Percentiles rank a stretch among this genome's conserved stretches.
These are phyloP conservation scores for Hymenoscyphus linearis DNA, from an alignment of 2,329 filamentous ascomycete genomes.

Conservation along the genomic window DNA sequence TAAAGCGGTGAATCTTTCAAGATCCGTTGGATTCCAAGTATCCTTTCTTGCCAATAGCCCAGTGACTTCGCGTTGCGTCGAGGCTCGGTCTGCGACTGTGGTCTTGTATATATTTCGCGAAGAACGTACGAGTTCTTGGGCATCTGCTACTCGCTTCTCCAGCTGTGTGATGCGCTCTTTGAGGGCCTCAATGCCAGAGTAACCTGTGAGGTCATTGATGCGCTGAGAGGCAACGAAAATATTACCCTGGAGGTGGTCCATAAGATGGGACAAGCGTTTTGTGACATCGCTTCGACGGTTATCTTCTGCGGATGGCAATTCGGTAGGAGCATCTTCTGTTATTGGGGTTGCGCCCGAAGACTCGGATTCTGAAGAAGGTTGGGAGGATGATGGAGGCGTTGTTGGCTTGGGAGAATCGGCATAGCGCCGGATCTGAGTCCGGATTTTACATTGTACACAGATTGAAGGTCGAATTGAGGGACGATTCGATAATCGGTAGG, in stretches of 20 bases:
- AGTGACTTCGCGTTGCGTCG: slow-evolving; percentile 92
- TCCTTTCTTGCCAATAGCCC: slow-evolving; percentile 91
- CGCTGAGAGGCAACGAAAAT: slow-evolving; percentile 80
- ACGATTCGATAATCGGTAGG: slow-evolving; percentile 18
- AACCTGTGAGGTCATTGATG: slow-evolving; percentile 91
- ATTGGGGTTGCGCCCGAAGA: background rate
- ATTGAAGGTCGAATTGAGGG: slow-evolving; percentile 30
- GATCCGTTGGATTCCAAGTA: slow-evolving; percentile 77
- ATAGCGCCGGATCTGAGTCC: slow-evolving; percentile 33
- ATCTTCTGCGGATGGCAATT: slow-evolving; percentile 44
- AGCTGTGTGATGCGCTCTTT: slow-evolving; percentile 71
- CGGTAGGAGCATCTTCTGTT: slow-evolving; percentile 19
- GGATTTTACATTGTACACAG: slow-evolving; percentile 38
- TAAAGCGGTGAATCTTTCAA: slow-evolving; percentile 89
- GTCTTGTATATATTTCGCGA: slow-evolving; percentile 74
- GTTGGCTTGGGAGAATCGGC: slow-evolving; percentile 28
- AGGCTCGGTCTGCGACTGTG: slow-evolving; percentile 77
- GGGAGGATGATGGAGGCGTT: slow-evolving; percentile 6
- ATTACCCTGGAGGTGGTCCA: slow-evolving; percentile 86
- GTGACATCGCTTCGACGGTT: slow-evolving; percentile 39
- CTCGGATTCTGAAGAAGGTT: background rate
- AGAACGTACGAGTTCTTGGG: slow-evolving; percentile 61
- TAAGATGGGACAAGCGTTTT: slow-evolving; percentile 59
- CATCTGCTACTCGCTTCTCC: slow-evolving; percentile 51
- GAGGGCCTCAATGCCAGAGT: slow-evolving; percentile 82